Conservation (phyloP, 768 basidiomycete genomes). For the Thelephora aurantiotincta region DNA sequence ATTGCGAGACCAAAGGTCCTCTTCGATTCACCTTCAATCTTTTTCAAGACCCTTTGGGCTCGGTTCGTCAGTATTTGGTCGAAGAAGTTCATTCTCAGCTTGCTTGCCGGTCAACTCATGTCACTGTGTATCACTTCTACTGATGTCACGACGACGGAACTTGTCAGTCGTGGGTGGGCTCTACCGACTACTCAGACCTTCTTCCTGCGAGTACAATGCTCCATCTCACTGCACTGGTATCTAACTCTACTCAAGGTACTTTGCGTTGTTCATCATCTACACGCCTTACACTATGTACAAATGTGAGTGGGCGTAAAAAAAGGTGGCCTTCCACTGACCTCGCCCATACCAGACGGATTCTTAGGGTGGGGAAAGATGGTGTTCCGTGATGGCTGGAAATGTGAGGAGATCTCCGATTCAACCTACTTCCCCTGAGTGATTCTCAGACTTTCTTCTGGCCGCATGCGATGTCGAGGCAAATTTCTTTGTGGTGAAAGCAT, state of each 20-base stretch:
- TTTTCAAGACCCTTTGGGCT: conserved; percentile 34
- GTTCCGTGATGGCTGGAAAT: conserved; percentile 78
- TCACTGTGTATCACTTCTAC: conserved; percentile 85
- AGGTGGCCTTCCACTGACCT: neutral
- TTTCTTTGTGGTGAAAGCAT: conserved; percentile 77
- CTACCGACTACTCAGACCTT: conserved; percentile 73
- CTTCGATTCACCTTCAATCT: conserved; percentile 29
- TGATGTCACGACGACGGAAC: conserved; percentile 74
- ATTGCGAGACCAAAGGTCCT: too few relatives aligned
- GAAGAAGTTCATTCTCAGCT: conserved; percentile 48
- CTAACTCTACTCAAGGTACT: conserved; percentile 37
- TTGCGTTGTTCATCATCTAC: conserved; percentile 59
- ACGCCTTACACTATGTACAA: conserved; percentile 85
- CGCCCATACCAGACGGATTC: conserved; percentile 45
- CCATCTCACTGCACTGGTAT: neutral
- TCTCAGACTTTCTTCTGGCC: conserved; percentile 60
- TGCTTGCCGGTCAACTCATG: conserved; percentile 70
- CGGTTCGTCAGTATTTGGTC: conserved; percentile 75
- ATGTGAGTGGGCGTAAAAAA: conserved; percentile 32
- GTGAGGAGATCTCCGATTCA: conserved; percentile 23
- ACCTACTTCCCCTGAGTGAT: neutral
- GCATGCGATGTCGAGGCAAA: conserved; percentile 81
- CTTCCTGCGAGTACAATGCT: conserved; percentile 49
- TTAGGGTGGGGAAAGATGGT: conserved; percentile 73
- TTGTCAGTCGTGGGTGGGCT: conserved; percentile 53